Conservation (phyloP, 345 rosid species). For the Euphorbia peplus region DNA sequence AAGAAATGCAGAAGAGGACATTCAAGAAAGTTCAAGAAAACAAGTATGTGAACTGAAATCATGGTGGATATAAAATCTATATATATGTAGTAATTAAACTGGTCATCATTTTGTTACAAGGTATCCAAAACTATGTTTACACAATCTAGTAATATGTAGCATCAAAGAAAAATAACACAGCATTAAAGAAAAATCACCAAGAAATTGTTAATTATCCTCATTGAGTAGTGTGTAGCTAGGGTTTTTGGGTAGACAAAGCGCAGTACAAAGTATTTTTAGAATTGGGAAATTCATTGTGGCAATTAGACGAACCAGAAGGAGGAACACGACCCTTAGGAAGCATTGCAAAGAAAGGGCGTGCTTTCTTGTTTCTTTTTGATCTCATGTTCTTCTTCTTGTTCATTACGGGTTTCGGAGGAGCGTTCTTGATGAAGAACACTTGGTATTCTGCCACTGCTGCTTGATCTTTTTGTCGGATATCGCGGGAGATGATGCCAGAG, state of each 20-base stretch:
- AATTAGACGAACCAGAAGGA: conserved; percentile 60
- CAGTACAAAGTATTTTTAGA: conserved; percentile 31
- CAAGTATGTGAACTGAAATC: neutral
- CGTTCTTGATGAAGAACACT: conserved; percentile 31
- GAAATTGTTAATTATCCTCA: too few species aligned
- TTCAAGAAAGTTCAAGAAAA: neutral
- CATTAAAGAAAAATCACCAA: too few species aligned
- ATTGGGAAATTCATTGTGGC: conserved; percentile 49
- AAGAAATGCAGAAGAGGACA: too few species aligned
- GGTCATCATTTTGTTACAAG: neutral
- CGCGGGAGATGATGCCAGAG: conserved; percentile 18
- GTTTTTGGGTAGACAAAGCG: conserved; percentile 35
- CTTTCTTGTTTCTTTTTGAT: conserved; percentile 23
- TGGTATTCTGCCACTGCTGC: neutral
- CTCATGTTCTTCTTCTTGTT: conserved; percentile 11
- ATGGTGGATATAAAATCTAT: neutral
- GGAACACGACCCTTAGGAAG: conserved; percentile 62
- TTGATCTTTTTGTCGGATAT: conserved; percentile 13
- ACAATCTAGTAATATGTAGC: too few species aligned
- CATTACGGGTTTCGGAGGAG: conserved; percentile 19
- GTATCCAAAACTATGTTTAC: conserved; percentile 11
- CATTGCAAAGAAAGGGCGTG: conserved; percentile 47
- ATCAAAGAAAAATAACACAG: too few species aligned
- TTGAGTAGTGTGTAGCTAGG: too few species aligned
- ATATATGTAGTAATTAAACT: neutral